These are phyloP conservation scores for Chaetomiaceae sp. DNA, from an alignment of 2,329 filamentous ascomycete genomes.

Conservation along the genomic window DNA sequence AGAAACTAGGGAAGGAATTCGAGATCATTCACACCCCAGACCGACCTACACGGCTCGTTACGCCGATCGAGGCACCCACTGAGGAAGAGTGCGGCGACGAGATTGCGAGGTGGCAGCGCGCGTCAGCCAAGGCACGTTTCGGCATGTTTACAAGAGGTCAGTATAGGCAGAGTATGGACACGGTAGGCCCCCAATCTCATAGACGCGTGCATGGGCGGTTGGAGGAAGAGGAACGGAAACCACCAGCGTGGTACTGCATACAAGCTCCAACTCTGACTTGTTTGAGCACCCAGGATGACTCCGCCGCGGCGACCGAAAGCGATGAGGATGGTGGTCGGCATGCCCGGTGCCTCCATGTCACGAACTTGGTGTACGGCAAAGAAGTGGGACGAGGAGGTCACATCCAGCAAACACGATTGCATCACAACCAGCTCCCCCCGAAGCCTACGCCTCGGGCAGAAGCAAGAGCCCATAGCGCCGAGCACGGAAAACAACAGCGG, in stretches of 20 bases:
- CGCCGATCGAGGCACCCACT: slow-evolving; percentile 24
- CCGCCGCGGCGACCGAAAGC: neutral
- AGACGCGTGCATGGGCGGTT: neutral
- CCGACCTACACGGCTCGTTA: slow-evolving; percentile 21
- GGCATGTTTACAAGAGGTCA: neutral
- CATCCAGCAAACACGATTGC: neutral
- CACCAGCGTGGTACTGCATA: neutral
- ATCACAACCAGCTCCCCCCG: neutral
- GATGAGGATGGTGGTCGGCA: neutral
- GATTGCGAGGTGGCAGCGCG: slow-evolving; percentile 23
- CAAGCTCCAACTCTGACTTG: neutral
- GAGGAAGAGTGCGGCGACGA: slow-evolving; percentile 30
- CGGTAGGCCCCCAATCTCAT: neutral
- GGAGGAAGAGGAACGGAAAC: neutral
- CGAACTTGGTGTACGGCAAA: neutral
- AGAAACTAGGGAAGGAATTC: slow-evolving; percentile 6
- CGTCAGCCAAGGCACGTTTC: neutral
- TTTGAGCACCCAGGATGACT: neutral
- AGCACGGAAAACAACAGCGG: neutral
- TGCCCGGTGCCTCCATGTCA: neutral
- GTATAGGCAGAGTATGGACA: neutral
- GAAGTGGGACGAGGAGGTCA: neutral
- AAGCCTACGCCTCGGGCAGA: neutral
- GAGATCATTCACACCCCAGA: slow-evolving; percentile 26
- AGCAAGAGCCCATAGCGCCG: neutral